Evolutionary conservation across 208 protist genomes (phyloP).

Genomic region (Wallacemonas sp.): DNA sequence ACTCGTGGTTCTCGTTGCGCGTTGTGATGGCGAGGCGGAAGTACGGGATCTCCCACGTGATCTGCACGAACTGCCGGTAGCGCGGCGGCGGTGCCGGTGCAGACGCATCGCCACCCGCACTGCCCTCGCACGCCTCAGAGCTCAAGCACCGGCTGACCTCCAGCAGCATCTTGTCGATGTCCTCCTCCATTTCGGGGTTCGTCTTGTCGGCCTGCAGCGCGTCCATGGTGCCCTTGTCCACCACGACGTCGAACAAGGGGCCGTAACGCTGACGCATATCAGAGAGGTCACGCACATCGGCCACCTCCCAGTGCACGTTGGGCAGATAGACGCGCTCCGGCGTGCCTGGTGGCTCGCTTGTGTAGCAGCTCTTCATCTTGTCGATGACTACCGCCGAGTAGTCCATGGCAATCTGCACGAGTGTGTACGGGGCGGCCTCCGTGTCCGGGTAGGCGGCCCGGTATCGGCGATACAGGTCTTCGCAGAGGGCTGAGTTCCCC

Average conservation of each 20-base stretch:
- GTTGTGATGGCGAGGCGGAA: constrained; percentile 73
- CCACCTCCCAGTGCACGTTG: constrained; percentile 68
- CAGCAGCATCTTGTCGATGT: constrained; percentile 69
- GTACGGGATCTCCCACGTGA: constrained; percentile 85
- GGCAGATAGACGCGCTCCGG: constrained; percentile 22
- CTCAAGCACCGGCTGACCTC: constrained; percentile 59
- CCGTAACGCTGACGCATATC: constrained; percentile 36
- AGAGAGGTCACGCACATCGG: constrained; percentile 73
- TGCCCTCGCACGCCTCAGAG: no score
- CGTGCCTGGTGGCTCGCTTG: constrained; percentile 13
- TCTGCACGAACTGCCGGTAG: constrained; percentile 69
- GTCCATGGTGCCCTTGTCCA: constrained; percentile 91
- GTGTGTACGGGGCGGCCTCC: constrained; percentile 33
- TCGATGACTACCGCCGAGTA: constrained; percentile 82
- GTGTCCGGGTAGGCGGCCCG: constrained; percentile 14
- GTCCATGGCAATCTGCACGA: constrained; percentile 83
- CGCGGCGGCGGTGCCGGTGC: not conserved
- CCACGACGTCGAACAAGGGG: constrained; percentile 69
- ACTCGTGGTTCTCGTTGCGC: constrained; percentile 32
- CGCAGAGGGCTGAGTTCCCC: constrained; percentile 76
- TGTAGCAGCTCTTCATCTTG: constrained; percentile 61
- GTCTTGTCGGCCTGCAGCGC: constrained; percentile 70
- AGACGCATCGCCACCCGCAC: no score
- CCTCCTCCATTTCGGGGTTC: constrained; percentile 39
- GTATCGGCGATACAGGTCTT: constrained; percentile 53